Evolutionary conservation across 2,329 filamentous ascomycete species (phyloP), one percentile per base, ranked within the genome.

Genomic region (Diaporthe caulivora): DNA sequence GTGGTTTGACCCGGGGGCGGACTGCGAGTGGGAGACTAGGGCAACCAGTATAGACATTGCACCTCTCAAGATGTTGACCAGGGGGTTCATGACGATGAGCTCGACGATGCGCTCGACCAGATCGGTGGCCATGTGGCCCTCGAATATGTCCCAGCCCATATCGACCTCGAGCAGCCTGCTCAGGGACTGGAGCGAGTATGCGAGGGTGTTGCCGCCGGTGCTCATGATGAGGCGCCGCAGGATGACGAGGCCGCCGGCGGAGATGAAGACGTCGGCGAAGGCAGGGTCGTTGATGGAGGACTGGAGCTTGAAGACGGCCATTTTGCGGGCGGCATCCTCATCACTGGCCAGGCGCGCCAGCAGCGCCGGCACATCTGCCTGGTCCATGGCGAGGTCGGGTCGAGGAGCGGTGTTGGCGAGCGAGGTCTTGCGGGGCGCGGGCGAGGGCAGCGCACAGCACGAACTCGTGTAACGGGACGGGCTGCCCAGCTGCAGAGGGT

Each of bases 231-330:
- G 88, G 72, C 94, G 92, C 70, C 95, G 91, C 79, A 99, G 86
- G 77, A 96, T 92, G 77, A 92, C 88, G 76, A 98, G 88, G 5
- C 97, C 97, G 72, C 95, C 95, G 65, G 95, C 94, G 68, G 93
- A 92, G 75, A 98, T 97, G 85, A 99, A 99, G 78, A 97, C 92
- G 82, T 98, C 97, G 79, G 97, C 97, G 82, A 98, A 98, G 67
- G 95, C 93, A 34, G 96, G 96, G 84, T 99, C 97, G 81, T 95
- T 96, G 83, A 99, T 98, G 76, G 94, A 95, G 76, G 91, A 93
- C 84, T 99, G 97, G 77, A 99, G 91, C 86, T 98, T 98, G 90
- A 99, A 99, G 75, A 97, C 97, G 75, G 97, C 97, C 94, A 98
- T 98, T 84, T 99, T 99, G 80, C 95, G 94, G 78, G 94, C 92